Conservation (phyloP, 2,329 filamentous ascomycete genomes). For the Beauveria asiatica region DNA sequence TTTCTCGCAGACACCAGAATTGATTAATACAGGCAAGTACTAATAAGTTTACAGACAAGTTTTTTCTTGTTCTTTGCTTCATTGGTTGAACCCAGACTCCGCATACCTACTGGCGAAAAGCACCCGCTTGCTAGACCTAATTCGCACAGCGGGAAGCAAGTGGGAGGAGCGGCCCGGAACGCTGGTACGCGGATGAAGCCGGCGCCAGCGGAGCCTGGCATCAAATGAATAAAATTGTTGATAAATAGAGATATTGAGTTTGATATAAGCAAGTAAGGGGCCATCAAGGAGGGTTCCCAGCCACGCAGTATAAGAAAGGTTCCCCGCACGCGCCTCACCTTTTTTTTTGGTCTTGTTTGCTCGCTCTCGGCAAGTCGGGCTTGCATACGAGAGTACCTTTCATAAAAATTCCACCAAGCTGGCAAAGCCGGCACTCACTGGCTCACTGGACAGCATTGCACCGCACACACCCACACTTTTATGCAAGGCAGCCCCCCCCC, state of each 20-base stretch:
- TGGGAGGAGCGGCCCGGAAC: background rate
- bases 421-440: too few relatives aligned
- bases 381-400: too few relatives aligned
- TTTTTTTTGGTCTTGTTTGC: background rate
- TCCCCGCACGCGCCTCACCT: background rate
- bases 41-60: too few relatives aligned
- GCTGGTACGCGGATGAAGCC: slow-evolving; percentile 1
- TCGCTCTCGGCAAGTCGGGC: background rate
- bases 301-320: background rate
- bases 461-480: background rate
- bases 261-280: background rate
- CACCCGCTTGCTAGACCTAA: background rate
- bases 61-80: too few relatives aligned
- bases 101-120: background rate
- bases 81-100: too few relatives aligned
- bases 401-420: background rate
- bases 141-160: background rate
- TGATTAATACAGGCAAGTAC: too few relatives aligned
- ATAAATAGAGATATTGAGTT: too few relatives aligned
- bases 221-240: too few relatives aligned
- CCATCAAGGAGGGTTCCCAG: background rate
- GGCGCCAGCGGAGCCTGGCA: background rate
- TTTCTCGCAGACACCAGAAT: too few relatives aligned
- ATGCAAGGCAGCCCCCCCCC: background rate
- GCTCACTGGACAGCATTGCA: background rate